Evolutionary conservation across 225 moss, liverwort and hornwort species (phyloP).

Genomic region (Climacium dendroides): DNA sequence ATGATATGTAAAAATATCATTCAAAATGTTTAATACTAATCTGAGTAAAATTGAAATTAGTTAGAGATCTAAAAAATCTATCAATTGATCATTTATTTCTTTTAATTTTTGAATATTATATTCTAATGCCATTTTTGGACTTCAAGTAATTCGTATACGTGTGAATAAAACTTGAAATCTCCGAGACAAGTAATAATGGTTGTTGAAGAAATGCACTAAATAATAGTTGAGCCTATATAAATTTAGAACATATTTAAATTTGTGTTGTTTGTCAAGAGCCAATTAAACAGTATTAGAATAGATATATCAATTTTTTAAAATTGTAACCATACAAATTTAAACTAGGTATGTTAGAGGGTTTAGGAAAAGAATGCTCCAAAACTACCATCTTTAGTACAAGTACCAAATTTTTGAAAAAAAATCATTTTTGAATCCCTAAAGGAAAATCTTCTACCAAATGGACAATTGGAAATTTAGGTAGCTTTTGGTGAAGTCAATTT

Average conservation of each 20-base stretch:
- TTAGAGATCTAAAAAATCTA: not conserved
- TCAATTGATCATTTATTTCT: not conserved
- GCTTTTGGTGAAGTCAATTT: not conserved
- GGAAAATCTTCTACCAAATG: accelerated
- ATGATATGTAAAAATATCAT: not conserved
- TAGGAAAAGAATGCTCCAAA: too few relatives aligned
- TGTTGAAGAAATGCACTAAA: not conserved
- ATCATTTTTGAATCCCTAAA: too few relatives aligned
- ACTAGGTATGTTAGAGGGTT: too few relatives aligned
- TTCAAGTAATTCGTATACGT: not conserved
- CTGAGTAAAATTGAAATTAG: not conserved
- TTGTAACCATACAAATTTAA: too few relatives aligned
- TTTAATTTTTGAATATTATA: not conserved
- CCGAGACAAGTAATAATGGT: not conserved
- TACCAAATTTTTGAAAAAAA: too few relatives aligned
- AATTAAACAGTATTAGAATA: not conserved
- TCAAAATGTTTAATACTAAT: not conserved
- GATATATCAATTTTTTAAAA: too few relatives aligned
- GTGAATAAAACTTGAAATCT: not conserved
- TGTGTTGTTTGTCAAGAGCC: not conserved
- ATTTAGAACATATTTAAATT: not conserved
- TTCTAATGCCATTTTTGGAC: not conserved
- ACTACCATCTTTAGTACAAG: too few relatives aligned
- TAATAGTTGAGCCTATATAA: not conserved
- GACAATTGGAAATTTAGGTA: not conserved